phyloP scores from a whole-genome alignment of 805 yeast species.

The Grigorovia humatica region DNA sequence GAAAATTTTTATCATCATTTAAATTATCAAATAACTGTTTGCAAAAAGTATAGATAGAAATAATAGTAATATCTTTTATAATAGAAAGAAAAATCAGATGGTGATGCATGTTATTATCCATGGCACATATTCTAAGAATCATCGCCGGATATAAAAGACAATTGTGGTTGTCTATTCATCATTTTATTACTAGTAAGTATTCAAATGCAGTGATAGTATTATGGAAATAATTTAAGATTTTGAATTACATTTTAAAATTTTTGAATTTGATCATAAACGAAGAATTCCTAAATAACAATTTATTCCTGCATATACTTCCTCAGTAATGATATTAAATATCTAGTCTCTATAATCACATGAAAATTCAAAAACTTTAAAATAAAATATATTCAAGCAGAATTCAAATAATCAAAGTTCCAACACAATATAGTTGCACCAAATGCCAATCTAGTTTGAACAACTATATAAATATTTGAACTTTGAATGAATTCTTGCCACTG shows the following conservation, averaged over 20 bases:
- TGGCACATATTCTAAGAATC: slow-evolving; percentile 53
- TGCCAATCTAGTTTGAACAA: background rate
- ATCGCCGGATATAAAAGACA: slow-evolving; percentile 32
- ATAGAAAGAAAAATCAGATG: slow-evolving; percentile 53
- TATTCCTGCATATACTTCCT: slow-evolving; percentile 73
- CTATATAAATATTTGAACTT: background rate
- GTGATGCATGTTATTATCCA: slow-evolving; percentile 91
- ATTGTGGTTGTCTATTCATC: slow-evolving; percentile 33
- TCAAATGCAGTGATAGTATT: background rate
- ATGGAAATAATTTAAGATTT: background rate
- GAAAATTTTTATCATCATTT: slow-evolving; percentile 37
- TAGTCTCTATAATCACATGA: slow-evolving; percentile 24
- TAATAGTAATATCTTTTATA: background rate
- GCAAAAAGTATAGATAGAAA: background rate
- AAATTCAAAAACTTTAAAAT: background rate
- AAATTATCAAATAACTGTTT: background rate
- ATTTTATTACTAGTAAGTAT: slow-evolving; percentile 7
- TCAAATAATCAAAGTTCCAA: background rate
- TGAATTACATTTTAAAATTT: background rate
- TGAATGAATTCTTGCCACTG: background rate
- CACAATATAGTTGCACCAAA: background rate
- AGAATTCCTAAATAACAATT: slow-evolving; percentile 55
- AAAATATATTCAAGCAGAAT: background rate
- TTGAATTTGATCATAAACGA: slow-evolving; percentile 53
- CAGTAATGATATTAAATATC: slow-evolving; percentile 36